Base-by-base conservation (phyloP, 257 asterid genomes). In the Solanum chiquidenum region DNA sequence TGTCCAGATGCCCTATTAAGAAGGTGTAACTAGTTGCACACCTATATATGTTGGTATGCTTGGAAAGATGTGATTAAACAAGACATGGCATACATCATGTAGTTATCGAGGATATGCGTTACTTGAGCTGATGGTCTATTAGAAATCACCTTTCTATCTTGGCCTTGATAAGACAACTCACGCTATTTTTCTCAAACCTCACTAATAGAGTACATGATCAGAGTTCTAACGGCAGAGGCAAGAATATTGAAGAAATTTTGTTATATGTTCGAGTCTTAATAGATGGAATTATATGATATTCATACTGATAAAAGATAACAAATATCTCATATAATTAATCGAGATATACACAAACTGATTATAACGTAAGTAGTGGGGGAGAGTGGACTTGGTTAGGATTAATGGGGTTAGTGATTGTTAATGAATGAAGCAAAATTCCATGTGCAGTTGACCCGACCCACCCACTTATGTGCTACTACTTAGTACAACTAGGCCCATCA, bases 371-470 rank as follows among this genome's bases (percentile, higher is more conserved):
- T 72, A 72, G 27, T 72, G 79, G 44, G 77, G 14, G 14, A 33
- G 46, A 44, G 27, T 49, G 69, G 86, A 79, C 46, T 64, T 37
- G 18, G 83, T 82, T 40, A 68, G 80, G 42, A 31, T 49, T 11
- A 74, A 74, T 74, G 69, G 74, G 25, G 62, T 83, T 83, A 83
- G 89, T 74, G 69, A 83, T 71, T 72, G 62, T n/a, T 34, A 85
- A 46, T 34, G 21, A 86, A 83, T 86, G 64, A 34, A 87, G 88
- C 77, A 84, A 74, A 80, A 27, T 87, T 35, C 60, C 93, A 92
- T 92, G 93, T 91, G 92, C 91, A 87, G 87, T 84, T 90, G 90
- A 89, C 90, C 91, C 90, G 34, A 73, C 83, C 85, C 66, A 88
- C 90, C 77, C 84, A 82, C 85, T 80, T 55, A 86, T 29, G 4